phyloP scores from a whole-genome alignment of 805 yeast genomes.

The Candida mattraensis region DNA sequence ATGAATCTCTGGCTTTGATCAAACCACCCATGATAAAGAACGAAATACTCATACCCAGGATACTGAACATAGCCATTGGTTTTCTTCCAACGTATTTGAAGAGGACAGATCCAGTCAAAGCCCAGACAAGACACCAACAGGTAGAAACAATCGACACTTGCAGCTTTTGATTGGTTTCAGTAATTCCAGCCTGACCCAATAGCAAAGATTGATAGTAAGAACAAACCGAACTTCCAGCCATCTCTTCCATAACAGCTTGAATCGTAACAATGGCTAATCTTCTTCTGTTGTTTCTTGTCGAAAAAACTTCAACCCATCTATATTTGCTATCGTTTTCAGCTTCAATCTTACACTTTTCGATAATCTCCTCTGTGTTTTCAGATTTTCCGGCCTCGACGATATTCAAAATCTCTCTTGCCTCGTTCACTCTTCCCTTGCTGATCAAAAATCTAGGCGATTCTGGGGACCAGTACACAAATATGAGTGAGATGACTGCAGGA shows the following conservation, averaged over 20 bases:
- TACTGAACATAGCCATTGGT: constrained; percentile 14
- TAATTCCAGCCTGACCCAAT: constrained; percentile 22
- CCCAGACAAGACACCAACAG: constrained; percentile 19
- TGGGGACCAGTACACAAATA: constrained; percentile 37
- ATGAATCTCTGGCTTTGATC: constrained; percentile 9
- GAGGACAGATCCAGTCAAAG: constrained; percentile 19
- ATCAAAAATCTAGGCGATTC: constrained; percentile 42
- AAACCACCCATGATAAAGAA: constrained; percentile 25
- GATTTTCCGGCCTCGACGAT: constrained; percentile 31
- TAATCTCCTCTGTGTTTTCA: constrained; percentile 30
- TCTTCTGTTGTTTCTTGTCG: constrained; percentile 37
- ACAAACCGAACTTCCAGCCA: constrained; percentile 46
- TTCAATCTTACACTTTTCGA: constrained; percentile 29
- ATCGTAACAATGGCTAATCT: constrained; percentile 34
- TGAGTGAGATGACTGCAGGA: constrained; percentile 41
- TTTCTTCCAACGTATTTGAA: constrained; percentile 23
- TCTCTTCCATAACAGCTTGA: constrained; percentile 36
- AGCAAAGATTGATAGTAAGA: constrained; percentile 44
- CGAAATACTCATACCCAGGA: constrained; percentile 20
- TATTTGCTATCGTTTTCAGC: constrained; percentile 20
- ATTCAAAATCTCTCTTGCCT: constrained; percentile 39
- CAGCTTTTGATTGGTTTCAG: constrained; percentile 14
- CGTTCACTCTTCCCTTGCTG: constrained; percentile 35
- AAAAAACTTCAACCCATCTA: constrained; percentile 26
- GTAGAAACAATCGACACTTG: constrained; percentile 27